Conservation (phyloP, 2,329 filamentous ascomycete genomes). For the Ceratocystis destructans region DNA sequence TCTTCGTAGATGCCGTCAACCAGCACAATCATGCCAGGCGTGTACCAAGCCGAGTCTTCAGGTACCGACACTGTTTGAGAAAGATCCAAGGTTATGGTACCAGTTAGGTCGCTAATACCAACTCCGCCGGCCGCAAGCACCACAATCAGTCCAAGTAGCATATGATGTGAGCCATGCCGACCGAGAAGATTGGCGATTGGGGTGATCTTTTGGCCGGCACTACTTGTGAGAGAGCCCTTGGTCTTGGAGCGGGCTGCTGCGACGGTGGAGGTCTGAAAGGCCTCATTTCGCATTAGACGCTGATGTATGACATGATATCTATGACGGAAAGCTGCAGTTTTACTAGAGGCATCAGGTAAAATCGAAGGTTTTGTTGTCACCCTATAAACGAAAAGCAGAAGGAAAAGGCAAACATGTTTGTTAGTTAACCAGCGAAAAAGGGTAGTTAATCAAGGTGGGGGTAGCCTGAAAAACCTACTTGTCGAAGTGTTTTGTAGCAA, state of each 20-base stretch:
- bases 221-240: constrained; percentile 45
- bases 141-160: constrained; percentile 72
- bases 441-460: not conserved
- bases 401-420: constrained; percentile 15
- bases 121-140: constrained; percentile 69
- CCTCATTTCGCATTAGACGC: constrained; percentile 78
- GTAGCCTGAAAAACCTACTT: constrained; percentile 33
- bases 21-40: constrained; percentile 88
- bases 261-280: constrained; percentile 73
- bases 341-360: constrained; percentile 64
- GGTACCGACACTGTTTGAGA: constrained; percentile 69
- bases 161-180: constrained; percentile 68
- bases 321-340: constrained; percentile 76
- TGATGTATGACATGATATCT: constrained; percentile 88
- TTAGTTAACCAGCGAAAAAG: not conserved
- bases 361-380: constrained; percentile 52
- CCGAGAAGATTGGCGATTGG: constrained; percentile 65
- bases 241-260: constrained; percentile 41
- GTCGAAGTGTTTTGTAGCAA: constrained; percentile 81
- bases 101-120: constrained; percentile 73
- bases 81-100: constrained; percentile 74
- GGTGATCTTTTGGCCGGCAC: constrained; percentile 73
- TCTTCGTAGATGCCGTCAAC: constrained; percentile 96
- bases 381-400: constrained; percentile 27
- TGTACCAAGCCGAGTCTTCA: constrained; percentile 79